Conservation (phyloP, 148 eudicot genomes). For the Dianthus caryophyllus region DNA sequence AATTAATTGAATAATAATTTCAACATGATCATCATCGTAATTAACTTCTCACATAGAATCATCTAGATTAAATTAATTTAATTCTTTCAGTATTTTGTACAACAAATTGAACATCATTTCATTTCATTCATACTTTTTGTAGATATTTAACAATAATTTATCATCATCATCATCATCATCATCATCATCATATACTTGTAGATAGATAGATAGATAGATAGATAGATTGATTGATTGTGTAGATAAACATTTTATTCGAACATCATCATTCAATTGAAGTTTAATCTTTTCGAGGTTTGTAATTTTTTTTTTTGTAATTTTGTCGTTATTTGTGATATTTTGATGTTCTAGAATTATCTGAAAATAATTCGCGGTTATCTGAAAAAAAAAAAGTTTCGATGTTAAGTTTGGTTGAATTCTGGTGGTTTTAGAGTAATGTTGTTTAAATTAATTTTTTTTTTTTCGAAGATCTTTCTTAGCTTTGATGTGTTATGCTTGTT, state of each 20-base stretch:
- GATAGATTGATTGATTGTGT: no score
- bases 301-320: background rate
- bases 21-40: no score
- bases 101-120: background rate
- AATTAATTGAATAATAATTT: no score
- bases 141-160: background rate
- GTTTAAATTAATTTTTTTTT: background rate
- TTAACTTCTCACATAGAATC: no score
- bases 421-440: background rate
- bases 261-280: background rate
- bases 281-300: background rate
- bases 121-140: background rate
- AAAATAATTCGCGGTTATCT: background rate
- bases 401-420: background rate
- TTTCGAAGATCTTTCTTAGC: background rate
- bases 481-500: slow-evolving; percentile 4
- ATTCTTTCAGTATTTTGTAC: no score
- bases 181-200: background rate
- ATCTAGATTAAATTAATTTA: no score
- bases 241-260: no score
- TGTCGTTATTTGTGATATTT: no score
- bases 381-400: background rate
- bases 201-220: background rate
- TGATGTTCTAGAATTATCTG: background rate
- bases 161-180: background rate